phyloP scores from a whole-genome alignment of 805 yeast genomes.

The Starmerella etchellsii region DNA sequence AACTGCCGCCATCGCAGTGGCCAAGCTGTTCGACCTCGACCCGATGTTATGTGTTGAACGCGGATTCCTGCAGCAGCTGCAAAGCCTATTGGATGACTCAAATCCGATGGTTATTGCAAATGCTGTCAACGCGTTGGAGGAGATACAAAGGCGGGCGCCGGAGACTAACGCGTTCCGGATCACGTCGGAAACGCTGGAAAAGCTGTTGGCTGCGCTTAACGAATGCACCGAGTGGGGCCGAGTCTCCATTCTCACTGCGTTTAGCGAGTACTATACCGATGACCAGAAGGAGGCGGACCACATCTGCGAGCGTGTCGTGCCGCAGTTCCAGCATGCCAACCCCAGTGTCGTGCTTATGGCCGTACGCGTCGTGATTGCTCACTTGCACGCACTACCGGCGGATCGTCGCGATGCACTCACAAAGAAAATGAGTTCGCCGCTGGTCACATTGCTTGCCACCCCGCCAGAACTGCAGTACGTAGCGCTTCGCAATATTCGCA shows the following conservation, averaged over 20 bases:
- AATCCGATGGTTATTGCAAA: constrained; percentile 98
- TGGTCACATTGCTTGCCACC: constrained; percentile 74
- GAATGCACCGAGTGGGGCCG: constrained; percentile 99
- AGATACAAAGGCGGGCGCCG: constrained; percentile 59
- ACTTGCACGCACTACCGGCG: constrained; percentile 29
- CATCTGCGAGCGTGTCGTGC: constrained; percentile 77
- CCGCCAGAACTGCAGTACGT: constrained; percentile 94
- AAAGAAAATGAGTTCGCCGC: constrained; percentile 68
- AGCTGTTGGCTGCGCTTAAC: constrained; percentile 69
- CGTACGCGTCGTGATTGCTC: constrained; percentile 65
- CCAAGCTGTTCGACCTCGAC: constrained; percentile 79
- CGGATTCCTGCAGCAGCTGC: constrained; percentile 64
- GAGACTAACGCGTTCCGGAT: constrained; percentile 37
- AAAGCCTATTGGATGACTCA: constrained; percentile 60
- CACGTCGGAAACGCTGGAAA: constrained; percentile 32
- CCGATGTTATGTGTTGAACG: constrained; percentile 70
- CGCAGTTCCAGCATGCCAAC: constrained; percentile 93
- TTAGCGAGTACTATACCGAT: constrained; percentile 53
- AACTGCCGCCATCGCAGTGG: constrained; percentile 95
- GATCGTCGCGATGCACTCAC: constrained; percentile 35
- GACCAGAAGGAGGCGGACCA: constrained; percentile 59
- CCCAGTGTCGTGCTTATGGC: constrained; percentile 87
- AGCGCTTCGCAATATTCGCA: constrained; percentile 78
- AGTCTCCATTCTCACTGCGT: constrained; percentile 70
- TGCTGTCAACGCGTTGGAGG: constrained; percentile 73